phyloP scores from a whole-genome alignment of 2,329 filamentous ascomycete genomes.

The Hypoxylon sp. region DNA sequence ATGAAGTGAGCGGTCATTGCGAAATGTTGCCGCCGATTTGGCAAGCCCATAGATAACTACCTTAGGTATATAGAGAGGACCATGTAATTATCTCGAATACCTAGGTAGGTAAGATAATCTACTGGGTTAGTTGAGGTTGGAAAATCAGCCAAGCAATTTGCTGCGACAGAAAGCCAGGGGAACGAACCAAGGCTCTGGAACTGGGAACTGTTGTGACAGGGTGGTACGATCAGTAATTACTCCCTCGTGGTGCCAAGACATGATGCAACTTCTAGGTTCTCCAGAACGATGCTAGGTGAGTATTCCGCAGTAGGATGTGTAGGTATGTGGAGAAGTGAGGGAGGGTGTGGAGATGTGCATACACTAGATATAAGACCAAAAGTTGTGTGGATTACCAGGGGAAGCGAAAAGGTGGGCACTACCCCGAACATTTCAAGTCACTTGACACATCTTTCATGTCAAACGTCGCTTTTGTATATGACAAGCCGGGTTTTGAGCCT shows the following conservation, averaged over 20 bases:
- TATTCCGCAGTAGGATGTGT: background rate
- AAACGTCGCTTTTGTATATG: slow-evolving; percentile 25
- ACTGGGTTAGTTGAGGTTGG: slow-evolving; percentile 5
- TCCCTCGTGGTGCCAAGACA: slow-evolving; percentile 29
- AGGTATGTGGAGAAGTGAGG: slow-evolving; percentile 36
- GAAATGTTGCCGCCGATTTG: slow-evolving; percentile 22
- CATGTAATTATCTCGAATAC: background rate
- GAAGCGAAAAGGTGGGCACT: slow-evolving; percentile 29
- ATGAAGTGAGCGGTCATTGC: slow-evolving; percentile 12
- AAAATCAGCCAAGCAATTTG: slow-evolving; percentile 24
- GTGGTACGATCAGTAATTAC: slow-evolving; percentile 19
- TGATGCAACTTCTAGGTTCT: slow-evolving; percentile 31
- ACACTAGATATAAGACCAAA: slow-evolving; percentile 13
- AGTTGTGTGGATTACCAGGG: slow-evolving; percentile 14
- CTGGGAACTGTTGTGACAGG: slow-evolving; percentile 5
- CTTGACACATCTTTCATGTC: slow-evolving; percentile 17
- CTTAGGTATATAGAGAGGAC: background rate
- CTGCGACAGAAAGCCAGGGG: slow-evolving; percentile 24
- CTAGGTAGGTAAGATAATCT: slow-evolving; percentile 4
- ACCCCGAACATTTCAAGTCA: slow-evolving; percentile 21
- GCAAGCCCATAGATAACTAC: slow-evolving; percentile 1
- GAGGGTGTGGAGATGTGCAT: slow-evolving; percentile 28
- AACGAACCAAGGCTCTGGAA: slow-evolving; percentile 36
- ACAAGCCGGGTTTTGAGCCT: slow-evolving; percentile 3
- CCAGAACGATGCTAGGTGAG: slow-evolving; percentile 17